Base-by-base conservation (phyloP, 768 basidiomycete species). In the Lyophyllum semitale region DNA sequence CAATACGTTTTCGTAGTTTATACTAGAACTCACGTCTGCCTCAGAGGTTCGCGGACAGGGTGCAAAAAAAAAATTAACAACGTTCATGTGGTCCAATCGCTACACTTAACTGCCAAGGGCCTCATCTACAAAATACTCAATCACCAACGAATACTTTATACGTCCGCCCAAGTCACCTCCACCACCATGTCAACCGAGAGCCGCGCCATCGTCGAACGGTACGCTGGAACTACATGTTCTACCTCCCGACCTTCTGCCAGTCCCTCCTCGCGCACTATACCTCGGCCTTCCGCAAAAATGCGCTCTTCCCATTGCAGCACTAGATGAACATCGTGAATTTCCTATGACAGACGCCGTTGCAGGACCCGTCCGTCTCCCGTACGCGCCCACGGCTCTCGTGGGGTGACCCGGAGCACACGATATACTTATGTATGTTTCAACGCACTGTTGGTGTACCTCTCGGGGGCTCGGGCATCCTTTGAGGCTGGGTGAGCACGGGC, bases 391-490 rank as follows among this genome's bases (percentile, higher is more conserved):
- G 94, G 23, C 77, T 95, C 4, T 69, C 77, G 3, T 96, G 94
- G 94, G 94, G 94, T 0, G 93, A 97, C 65, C 72, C 80, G 0
- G 76, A 78, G 2, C 93, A 96, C 59, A 94, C 92, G 0, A 86
- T 97, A 37, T 96, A n/a, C n/a, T n/a, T n/a, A 97, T 67, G 94
- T 96, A 47, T 97, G 93, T 94, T 88, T 96, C 57, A 94, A 96
- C 65, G 95, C 94, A 2, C 73, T 96, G 55, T 77, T 90, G 23
- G 84, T 89, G 47, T 97, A 97, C 68, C 73, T 95, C 47, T 91
- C 91, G 13, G 91, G 87, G 4, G 73, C n/a, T 85, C 7, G 91
- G 90, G 3, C 94, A 91, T 65, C 89, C 91, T 0, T 83, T 80
- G 79, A 17, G n/a, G 49, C 5, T 46, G 63, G 8, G 37, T 53